Evolutionary conservation across 2,329 filamentous ascomycete species (phyloP).

Genomic region (Penicillium sp.): DNA sequence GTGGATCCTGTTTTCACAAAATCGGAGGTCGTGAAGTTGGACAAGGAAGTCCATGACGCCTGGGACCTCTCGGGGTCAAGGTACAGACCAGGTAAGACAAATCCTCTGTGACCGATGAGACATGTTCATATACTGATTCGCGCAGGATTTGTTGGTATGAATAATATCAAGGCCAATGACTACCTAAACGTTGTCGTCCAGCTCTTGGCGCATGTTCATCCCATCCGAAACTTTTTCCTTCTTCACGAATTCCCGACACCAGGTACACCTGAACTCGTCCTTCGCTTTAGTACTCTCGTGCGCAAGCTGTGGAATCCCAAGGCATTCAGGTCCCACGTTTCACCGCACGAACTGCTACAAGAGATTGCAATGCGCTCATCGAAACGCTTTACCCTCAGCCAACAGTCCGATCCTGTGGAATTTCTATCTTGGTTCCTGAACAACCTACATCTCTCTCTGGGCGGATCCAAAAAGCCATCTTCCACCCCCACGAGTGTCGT

Average conservation of each 20-base stretch:
- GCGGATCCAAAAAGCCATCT: slow-evolving; percentile 84
- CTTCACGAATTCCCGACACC: slow-evolving; percentile 75
- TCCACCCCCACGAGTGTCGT: slow-evolving; percentile 72
- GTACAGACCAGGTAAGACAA: slow-evolving; percentile 73
- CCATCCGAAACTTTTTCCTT: slow-evolving; percentile 89
- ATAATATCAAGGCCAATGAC: slow-evolving; percentile 99
- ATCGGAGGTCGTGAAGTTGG: slow-evolving; percentile 78
- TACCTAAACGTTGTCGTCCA: slow-evolving; percentile 97
- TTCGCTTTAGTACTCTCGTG: slow-evolving; percentile 85
- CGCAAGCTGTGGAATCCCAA: slow-evolving; percentile 98
- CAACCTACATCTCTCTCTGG: slow-evolving; percentile 88
- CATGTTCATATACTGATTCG: slow-evolving; percentile 13
- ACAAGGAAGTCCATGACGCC: slow-evolving; percentile 64
- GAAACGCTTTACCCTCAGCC: slow-evolving; percentile 88
- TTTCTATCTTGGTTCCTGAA: slow-evolving; percentile 98
- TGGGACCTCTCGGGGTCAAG: slow-evolving; percentile 83
- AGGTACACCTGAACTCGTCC: slow-evolving; percentile 76
- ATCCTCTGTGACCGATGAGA: not conserved
- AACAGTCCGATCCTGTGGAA: slow-evolving; percentile 93
- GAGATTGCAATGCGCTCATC: slow-evolving; percentile 89
- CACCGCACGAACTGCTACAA: slow-evolving; percentile 94
- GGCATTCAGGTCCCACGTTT: slow-evolving; percentile 96
- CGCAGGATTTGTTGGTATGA: slow-evolving; percentile 91
- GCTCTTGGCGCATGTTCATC: slow-evolving; percentile 84
- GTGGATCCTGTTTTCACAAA: slow-evolving; percentile 87